Percentiles rank a stretch among this genome's conserved stretches.
Conservation (phyloP, 306 rosid genomes). For the Quercus robur region DNA sequence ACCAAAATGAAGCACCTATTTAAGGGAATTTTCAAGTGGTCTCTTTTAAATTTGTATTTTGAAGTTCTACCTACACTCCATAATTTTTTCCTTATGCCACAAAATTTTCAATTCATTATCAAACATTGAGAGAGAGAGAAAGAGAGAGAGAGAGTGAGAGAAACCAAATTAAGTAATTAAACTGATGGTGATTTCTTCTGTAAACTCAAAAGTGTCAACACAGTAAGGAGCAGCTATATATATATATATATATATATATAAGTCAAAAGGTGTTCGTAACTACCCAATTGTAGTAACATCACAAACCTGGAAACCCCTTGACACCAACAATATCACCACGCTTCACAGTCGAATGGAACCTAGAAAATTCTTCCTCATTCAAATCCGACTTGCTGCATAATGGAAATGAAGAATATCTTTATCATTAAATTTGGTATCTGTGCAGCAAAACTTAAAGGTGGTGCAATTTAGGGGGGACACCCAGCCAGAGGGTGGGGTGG, state of each 20-base stretch:
- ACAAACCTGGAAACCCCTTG: constrained; percentile 81
- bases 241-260: too few relatives aligned
- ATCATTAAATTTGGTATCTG: neutral
- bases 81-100: neutral
- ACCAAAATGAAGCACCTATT: neutral
- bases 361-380: constrained; percentile 63
- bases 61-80: neutral
- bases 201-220: neutral
- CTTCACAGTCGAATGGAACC: constrained; percentile 71
- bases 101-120: too few relatives aligned
- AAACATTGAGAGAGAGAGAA: too few relatives aligned
- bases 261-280: too few relatives aligned
- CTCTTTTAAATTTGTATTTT: neutral
- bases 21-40: neutral
- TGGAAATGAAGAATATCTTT: constrained; percentile 14
- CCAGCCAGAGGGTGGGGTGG: too few relatives aligned
- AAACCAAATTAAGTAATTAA: neutral
- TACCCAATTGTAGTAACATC: neutral
- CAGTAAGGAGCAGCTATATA: too few relatives aligned
- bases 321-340: constrained; percentile 88
- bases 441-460: too few relatives aligned
- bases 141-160: too few relatives aligned
- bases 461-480: too few relatives aligned
- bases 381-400: constrained; percentile 62
- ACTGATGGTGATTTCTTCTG: neutral